Base-by-base conservation (phyloP, 306 rosid genomes). In the Malus domestica region DNA sequence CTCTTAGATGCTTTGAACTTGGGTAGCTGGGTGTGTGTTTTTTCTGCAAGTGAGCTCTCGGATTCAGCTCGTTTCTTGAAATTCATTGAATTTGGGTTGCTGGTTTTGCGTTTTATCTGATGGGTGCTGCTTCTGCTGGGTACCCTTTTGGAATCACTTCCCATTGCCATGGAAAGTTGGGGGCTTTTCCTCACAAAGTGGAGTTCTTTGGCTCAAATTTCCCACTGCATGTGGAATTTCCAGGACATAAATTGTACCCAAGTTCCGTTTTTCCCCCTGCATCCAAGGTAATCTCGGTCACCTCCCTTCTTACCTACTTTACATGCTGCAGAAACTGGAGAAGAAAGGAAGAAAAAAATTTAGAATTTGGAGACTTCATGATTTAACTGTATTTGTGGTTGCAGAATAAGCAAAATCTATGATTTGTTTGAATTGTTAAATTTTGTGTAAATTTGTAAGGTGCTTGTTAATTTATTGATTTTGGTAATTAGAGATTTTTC, bases 61-160 rank as follows among this genome's bases (percentile, higher is more conserved):
- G 45, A 22, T 71, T 67, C 62, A 66, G 67, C 3, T 58, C 58
- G 60, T 59, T 55, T 15, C 10, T 63, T 63, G 75, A 61, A 23
- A 71, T 78, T 59, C 57, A 13, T 65, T 27, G 51, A 42, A 38
- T 75, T 79, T 32, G 77, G 65, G 67, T 69, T 33, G 61, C 70
- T 71, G 55, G 65, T 59, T 55, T 49, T 66, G 58, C 60, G 8
- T 63, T 67, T 68, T 83, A 49, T 20, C 73, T 74, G 30, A 88
- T 94, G 96, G 93, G 78, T 44, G 42, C 84, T 75, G 87, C 82
- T 76, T 83, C 84, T 60, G 80, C 78, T 60, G 82, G 87, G 58
- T 78, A 57, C 84, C 88, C 92, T 68, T 69, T 84, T 58, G 86
- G 90, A 71, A 63, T 78, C 13, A 16, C 82, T 42, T 59, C 73